These are phyloP conservation scores for Phytophthora uliginosa DNA, from an alignment of 352 stramenopile species.

Conservation along the genomic window DNA sequence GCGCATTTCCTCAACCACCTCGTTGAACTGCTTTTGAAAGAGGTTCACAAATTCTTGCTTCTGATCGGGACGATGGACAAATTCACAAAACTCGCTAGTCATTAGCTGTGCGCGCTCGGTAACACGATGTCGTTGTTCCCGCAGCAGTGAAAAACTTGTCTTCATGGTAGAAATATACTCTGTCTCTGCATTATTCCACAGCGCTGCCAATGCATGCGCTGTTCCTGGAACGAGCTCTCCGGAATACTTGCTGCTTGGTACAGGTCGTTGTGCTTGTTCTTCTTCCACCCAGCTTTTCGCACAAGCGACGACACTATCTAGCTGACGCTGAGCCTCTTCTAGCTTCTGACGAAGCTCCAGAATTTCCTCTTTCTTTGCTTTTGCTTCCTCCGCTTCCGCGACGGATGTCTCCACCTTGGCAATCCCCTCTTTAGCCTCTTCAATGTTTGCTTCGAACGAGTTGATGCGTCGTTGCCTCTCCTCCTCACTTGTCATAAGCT, in stretches of 20 bases:
- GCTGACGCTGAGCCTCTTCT: conserved; percentile 43
- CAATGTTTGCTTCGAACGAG: conserved; percentile 48
- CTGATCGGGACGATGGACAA: conserved; percentile 68
- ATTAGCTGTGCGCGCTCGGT: conserved; percentile 41
- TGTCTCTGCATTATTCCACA: conserved; percentile 71
- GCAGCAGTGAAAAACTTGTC: conserved; percentile 47
- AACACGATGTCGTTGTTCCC: conserved; percentile 44
- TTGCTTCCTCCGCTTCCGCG: conserved; percentile 72
- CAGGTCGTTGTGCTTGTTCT: conserved; percentile 17
- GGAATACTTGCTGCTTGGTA: conserved; percentile 30
- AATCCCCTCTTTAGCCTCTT: conserved; percentile 50
- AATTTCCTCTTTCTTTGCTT: conserved; percentile 85
- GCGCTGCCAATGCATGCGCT: conserved; percentile 37
- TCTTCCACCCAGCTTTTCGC: conserved; percentile 37
- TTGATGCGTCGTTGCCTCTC: conserved; percentile 44
- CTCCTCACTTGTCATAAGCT: conserved; percentile 50
- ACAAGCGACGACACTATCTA: conserved; percentile 36
- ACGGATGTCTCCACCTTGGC: conserved; percentile 44
- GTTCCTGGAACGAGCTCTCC: conserved; percentile 46
- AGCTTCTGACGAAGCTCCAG: conserved; percentile 53
- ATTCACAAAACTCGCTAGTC: conserved; percentile 58
- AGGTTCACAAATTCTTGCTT: conserved; percentile 73
- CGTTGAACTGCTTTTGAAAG: conserved; percentile 85
- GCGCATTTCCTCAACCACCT: conserved; percentile 85
- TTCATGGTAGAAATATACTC: conserved; percentile 67